phyloP scores from a whole-genome alignment of 805 yeast genomes.

The Barnettozyma botsteinii region DNA sequence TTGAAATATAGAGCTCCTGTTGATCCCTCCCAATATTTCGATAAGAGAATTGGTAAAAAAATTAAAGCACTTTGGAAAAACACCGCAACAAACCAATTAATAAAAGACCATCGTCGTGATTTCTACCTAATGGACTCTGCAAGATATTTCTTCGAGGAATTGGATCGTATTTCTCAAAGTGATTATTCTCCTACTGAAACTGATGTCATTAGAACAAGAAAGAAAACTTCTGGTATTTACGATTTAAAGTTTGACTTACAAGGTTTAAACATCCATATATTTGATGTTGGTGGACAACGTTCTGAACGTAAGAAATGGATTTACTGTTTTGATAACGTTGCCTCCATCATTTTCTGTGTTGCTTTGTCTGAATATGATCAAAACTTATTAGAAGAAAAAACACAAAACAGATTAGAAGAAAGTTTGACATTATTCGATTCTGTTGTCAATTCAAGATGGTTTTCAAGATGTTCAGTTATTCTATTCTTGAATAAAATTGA shows the following conservation, averaged over 20 bases:
- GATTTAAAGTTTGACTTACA: constrained; percentile 78
- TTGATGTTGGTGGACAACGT: constrained; percentile 94
- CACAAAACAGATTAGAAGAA: constrained; percentile 75
- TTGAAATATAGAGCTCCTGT: constrained; percentile 32
- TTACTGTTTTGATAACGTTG: constrained; percentile 91
- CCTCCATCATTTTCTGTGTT: constrained; percentile 84
- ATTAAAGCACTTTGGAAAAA: constrained; percentile 50
- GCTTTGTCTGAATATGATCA: constrained; percentile 91
- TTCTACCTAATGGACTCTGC: constrained; percentile 88
- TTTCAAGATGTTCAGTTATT: constrained; percentile 78
- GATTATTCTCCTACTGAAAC: constrained; percentile 67
- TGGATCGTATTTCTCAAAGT: constrained; percentile 52
- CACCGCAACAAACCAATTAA: constrained; percentile 50
- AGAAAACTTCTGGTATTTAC: constrained; percentile 88
- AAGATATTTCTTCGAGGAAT: constrained; percentile 62
- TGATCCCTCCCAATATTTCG: constrained; percentile 48
- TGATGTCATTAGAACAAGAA: constrained; percentile 81
- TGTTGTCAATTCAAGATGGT: constrained; percentile 90
- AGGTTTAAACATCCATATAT: constrained; percentile 55
- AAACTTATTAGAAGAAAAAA: constrained; percentile 66
- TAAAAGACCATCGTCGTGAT: constrained; percentile 55
- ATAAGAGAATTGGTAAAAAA: constrained; percentile 41
- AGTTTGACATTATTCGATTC: constrained; percentile 82
- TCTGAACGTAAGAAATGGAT: constrained; percentile 97
- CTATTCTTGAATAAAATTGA: constrained; percentile 87